phyloP scores from a whole-genome alignment of 2,329 filamentous ascomycete species.

The Fusarium miscanthi region DNA sequence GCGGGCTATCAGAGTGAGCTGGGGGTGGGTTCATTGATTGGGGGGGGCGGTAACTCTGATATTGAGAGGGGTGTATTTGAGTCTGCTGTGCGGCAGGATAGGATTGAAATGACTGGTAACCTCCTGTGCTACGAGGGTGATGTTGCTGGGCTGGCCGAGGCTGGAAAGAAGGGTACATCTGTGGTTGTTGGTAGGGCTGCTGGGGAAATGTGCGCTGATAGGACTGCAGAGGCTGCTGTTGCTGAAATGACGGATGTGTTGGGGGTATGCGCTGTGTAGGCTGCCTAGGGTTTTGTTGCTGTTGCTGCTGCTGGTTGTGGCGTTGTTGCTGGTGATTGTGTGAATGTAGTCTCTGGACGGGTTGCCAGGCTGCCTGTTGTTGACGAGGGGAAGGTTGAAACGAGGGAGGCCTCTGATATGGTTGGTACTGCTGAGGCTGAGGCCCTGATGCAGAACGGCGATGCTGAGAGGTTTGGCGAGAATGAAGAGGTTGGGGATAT shows the following conservation, averaged over 20 bases:
- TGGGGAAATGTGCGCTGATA: slow-evolving; percentile 27
- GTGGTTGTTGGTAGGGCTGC: slow-evolving; percentile 30
- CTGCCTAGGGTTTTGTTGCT: slow-evolving; percentile 36
- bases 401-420: slow-evolving; percentile 31
- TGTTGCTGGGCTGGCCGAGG: slow-evolving; percentile 30
- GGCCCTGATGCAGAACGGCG: slow-evolving; percentile 25
- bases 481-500: slow-evolving; percentile 41
- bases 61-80: slow-evolving; percentile 31
- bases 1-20: too few relatives aligned
- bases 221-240: slow-evolving; percentile 31
- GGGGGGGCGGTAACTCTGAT: slow-evolving; percentile 26
- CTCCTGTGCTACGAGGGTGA: slow-evolving; percentile 23
- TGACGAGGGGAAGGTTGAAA: slow-evolving; percentile 31
- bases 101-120: slow-evolving; percentile 23
- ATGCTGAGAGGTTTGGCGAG: slow-evolving; percentile 26
- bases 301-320: slow-evolving; percentile 31
- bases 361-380: slow-evolving; percentile 31
- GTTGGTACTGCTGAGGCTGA: slow-evolving; percentile 24
- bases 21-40: slow-evolving; percentile 3
- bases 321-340: slow-evolving; percentile 34
- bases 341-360: slow-evolving; percentile 26
- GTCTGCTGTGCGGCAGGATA: slow-evolving; percentile 20
- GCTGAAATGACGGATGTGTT: slow-evolving; percentile 40
- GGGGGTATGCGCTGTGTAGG: slow-evolving; percentile 27
- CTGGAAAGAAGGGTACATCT: slow-evolving; percentile 24